These are phyloP conservation scores for Sarocladium oryzae DNA, from an alignment of 2,329 filamentous ascomycete genomes.

Conservation along the genomic window DNA sequence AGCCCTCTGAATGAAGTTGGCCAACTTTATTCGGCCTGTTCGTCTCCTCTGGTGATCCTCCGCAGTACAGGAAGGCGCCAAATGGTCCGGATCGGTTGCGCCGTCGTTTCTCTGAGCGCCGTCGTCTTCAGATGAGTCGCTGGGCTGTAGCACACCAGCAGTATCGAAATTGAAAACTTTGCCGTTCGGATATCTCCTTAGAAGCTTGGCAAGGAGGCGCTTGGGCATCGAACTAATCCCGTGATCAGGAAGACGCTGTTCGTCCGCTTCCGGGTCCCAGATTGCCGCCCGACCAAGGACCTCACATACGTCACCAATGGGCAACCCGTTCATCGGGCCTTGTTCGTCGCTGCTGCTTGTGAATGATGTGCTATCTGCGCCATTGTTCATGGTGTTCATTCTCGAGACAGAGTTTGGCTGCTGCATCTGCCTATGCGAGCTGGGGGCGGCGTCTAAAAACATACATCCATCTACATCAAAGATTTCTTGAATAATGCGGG, in stretches of 20 bases:
- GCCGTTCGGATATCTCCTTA: slow-evolving; percentile 38
- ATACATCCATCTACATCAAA: background rate
- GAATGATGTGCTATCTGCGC: background rate
- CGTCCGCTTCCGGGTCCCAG: background rate
- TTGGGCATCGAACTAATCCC: background rate
- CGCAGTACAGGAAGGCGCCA: too few relatives aligned
- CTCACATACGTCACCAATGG: background rate
- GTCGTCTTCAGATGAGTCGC: slow-evolving; percentile 22
- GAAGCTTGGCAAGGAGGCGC: slow-evolving; percentile 21
- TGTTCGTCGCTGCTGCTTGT: background rate
- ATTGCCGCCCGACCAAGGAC: background rate
- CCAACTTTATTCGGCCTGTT: too few relatives aligned
- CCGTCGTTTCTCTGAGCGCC: too few relatives aligned
- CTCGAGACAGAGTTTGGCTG: too few relatives aligned
- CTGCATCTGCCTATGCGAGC: background rate
- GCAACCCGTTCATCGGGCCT: background rate
- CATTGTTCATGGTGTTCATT: too few relatives aligned
- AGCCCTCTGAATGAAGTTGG: slow-evolving; percentile 22
- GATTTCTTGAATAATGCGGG: background rate
- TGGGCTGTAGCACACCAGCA: slow-evolving; percentile 27
- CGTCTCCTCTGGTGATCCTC: too few relatives aligned
- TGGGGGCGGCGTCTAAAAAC: background rate
- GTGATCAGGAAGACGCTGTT: background rate
- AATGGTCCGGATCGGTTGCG: too few relatives aligned
- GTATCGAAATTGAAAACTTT: slow-evolving; percentile 38